A percentile compares a stretch with the other conserved stretches of the same genome.
Evolutionary conservation across 345 rosid genomes (phyloP).

Genomic region (Raphanus sativus): DNA sequence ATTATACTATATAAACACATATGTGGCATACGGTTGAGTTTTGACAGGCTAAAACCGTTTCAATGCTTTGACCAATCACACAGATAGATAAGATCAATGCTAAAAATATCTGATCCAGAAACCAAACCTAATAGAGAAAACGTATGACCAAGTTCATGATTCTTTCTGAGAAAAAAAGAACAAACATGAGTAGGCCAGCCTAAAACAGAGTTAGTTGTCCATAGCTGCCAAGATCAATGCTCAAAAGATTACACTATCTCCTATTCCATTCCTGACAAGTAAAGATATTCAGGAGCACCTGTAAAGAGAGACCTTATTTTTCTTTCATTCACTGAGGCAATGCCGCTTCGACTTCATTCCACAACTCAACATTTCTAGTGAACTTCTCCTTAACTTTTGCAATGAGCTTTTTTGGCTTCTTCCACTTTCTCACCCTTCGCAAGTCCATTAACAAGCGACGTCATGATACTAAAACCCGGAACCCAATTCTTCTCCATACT

Average conservation of each 20-base stretch:
- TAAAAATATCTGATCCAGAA: slow-evolving; percentile 2
- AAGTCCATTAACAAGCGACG: slow-evolving; percentile 64
- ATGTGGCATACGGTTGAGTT: neutral
- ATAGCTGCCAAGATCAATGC: slow-evolving; percentile 12
- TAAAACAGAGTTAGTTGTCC: slow-evolving; percentile 3
- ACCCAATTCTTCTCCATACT: slow-evolving; percentile 73
- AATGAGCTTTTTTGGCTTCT: slow-evolving; percentile 57
- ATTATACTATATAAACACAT: slow-evolving; percentile 25
- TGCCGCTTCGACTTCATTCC: slow-evolving; percentile 81
- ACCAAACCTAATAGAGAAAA: slow-evolving; percentile 16
- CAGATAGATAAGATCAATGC: slow-evolving; percentile 6
- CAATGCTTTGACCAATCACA: slow-evolving; percentile 18
- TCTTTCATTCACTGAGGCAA: slow-evolving; percentile 50
- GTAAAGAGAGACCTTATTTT: neutral
- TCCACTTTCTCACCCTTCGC: slow-evolving; percentile 50
- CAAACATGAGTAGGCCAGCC: neutral
- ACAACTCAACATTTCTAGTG: slow-evolving; percentile 46
- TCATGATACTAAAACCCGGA: slow-evolving; percentile 62
- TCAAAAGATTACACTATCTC: neutral
- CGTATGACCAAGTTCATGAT: slow-evolving; percentile 6
- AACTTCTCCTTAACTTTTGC: slow-evolving; percentile 58
- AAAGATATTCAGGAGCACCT: slow-evolving; percentile 1
- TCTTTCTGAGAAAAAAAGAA: neutral
- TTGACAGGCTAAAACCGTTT: slow-evolving; percentile 16
- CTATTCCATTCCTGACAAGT: slow-evolving; percentile 26